These are phyloP conservation scores for Apiospora marii DNA, from an alignment of 2,329 filamentous ascomycete species.

Conservation along the genomic window DNA sequence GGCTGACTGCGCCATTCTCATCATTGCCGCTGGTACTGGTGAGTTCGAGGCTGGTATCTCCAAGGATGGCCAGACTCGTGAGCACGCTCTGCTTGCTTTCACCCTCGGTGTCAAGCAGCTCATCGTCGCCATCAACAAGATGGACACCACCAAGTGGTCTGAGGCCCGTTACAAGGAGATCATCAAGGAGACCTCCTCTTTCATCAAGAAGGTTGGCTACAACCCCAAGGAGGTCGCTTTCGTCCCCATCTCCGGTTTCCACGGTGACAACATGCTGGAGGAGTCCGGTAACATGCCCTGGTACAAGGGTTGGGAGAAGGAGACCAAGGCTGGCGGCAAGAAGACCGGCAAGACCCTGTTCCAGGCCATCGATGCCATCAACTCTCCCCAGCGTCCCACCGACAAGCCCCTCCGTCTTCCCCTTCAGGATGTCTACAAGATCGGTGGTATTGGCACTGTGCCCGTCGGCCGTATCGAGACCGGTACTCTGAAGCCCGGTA, in stretches of 20 bases:
- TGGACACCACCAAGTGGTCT: conserved; percentile 99
- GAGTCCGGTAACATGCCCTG: conserved; percentile 93
- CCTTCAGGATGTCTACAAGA: conserved; percentile 99
- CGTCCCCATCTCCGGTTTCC: conserved; percentile 99
- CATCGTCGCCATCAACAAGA: conserved; percentile 99
- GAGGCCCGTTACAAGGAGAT: conserved; percentile 98
- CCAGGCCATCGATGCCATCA: conserved; percentile 97
- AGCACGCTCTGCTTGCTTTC: conserved; percentile 99
- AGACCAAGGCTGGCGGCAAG: conserved; percentile 71
- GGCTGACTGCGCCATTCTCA: conserved; percentile 99
- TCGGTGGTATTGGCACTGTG: conserved; percentile 99
- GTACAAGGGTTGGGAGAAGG: conserved; percentile 99
- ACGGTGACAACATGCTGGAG: conserved; percentile 99
- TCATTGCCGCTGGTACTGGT: conserved; percentile 99
- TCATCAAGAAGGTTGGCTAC: conserved; percentile 99
- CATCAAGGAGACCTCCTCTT: conserved; percentile 99
- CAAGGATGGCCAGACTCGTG: conserved; percentile 99
- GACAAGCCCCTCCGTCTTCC: conserved; percentile 99
- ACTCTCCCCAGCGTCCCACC: conserved; percentile 88
- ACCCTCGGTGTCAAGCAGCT: conserved; percentile 99
- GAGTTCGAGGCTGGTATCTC: conserved; percentile 99
- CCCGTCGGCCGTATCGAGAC: conserved; percentile 99
- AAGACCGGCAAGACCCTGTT: conserved; percentile 94
- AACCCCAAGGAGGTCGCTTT: conserved; percentile 99
- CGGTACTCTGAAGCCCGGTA: conserved; percentile 88